phyloP scores from a whole-genome alignment of 1,284 basidiomycete species.

The Trichosporon sp. region DNA sequence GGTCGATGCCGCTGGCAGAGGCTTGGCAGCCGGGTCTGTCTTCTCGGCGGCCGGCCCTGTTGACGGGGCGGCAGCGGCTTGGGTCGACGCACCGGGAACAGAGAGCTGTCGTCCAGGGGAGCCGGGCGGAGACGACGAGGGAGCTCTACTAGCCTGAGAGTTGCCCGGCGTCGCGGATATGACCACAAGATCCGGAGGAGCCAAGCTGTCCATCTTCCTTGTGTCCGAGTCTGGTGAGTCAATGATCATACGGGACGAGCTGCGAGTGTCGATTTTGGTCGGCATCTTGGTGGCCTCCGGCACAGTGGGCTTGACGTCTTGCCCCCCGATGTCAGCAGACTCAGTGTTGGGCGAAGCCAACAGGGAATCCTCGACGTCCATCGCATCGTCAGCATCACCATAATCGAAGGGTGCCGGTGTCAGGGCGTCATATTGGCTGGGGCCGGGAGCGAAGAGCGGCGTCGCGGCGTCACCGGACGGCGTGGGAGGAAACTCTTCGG shows the following conservation, averaged over 20 bases:
- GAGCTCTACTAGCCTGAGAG: not conserved
- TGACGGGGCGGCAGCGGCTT: not conserved
- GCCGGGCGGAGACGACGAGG: not conserved
- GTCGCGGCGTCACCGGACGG: not conserved
- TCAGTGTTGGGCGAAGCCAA: not conserved
- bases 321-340: not conserved
- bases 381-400: constrained; percentile 1
- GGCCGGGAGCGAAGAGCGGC: not conserved
- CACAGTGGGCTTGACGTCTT: not conserved
- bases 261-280: not conserved
- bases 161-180: not conserved
- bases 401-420: not conserved
- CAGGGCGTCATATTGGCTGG: not conserved
- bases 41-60: too few relatives aligned
- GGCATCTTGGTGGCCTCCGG: not conserved
- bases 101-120: not conserved
- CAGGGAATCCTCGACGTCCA: constrained; percentile 6
- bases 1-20: too few relatives aligned
- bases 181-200: not conserved
- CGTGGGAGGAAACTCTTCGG: not conserved
- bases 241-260: not conserved
- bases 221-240: not conserved
- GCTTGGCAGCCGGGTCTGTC: not conserved
- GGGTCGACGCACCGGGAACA: not conserved
- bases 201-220: not conserved